phyloP scores from a whole-genome alignment of 192 early-diverging fungal genomes.

The Mortierella hygrophila region DNA sequence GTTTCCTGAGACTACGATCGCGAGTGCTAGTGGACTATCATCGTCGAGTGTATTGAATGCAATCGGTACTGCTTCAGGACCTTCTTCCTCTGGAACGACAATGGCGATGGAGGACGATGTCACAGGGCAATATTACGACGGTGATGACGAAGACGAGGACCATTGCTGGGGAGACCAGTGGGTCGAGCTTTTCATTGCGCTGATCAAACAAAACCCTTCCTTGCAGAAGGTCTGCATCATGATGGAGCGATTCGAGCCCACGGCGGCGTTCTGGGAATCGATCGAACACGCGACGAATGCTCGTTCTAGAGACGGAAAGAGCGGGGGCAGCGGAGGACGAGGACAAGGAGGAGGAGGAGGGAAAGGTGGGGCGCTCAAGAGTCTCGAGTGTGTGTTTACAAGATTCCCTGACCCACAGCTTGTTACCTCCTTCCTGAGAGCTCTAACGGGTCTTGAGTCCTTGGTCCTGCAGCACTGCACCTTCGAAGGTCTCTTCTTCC shows the following conservation, averaged over 20 bases:
- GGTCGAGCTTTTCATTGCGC: background rate
- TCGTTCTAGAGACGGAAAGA: background rate
- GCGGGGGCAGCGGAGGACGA: too few relatives aligned
- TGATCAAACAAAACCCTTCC: constrained; percentile 3
- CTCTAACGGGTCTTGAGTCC: background rate
- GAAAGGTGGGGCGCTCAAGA: background rate
- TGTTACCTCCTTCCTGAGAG: background rate
- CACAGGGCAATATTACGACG: background rate
- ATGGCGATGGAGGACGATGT: background rate
- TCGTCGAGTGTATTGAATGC: background rate
- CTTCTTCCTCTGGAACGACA: background rate
- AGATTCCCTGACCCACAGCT: background rate
- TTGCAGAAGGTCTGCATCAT: background rate
- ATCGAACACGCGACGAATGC: background rate
- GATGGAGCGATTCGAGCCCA: constrained; percentile 30
- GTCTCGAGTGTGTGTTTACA: constrained; percentile 18
- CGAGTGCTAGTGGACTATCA: background rate
- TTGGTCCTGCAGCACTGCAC: constrained; percentile 13
- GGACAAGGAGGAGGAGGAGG: too few relatives aligned
- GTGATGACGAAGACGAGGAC: background rate
- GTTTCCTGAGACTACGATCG: background rate
- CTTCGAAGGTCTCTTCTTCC: constrained; percentile 4
- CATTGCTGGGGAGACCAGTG: background rate
- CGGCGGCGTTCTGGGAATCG: constrained; percentile 9
- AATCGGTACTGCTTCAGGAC: background rate